Percentiles rank a stretch among this genome's conserved stretches.
phyloP scores from a whole-genome alignment of 2,329 filamentous ascomycete species.

The Scleromitrula shiraiana region DNA sequence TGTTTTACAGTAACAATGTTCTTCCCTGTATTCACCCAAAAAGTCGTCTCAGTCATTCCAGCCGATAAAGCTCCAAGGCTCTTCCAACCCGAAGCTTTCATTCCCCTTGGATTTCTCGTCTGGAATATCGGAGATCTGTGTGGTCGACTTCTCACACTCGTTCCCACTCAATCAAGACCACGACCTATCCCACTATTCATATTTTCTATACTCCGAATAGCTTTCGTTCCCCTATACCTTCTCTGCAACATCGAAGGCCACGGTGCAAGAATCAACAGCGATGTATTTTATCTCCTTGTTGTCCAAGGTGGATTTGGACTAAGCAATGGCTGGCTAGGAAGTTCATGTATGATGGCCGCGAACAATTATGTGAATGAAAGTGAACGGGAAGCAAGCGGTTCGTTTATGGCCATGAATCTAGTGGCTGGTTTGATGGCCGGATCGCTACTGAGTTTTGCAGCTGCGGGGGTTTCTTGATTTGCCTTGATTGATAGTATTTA shows the following conservation, averaged over 20 bases:
- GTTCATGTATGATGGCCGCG: slow-evolving; percentile 86
- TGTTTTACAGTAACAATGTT: slow-evolving; percentile 86
- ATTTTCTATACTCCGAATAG: slow-evolving; percentile 54
- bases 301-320: slow-evolving; percentile 80
- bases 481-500: background rate
- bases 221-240: slow-evolving; percentile 77
- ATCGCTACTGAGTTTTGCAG: slow-evolving; percentile 82
- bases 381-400: slow-evolving; percentile 81
- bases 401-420: slow-evolving; percentile 90
- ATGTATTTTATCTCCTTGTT: slow-evolving; percentile 78
- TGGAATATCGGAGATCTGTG: slow-evolving; percentile 87
- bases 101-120: slow-evolving; percentile 81
- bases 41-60: slow-evolving; percentile 45
- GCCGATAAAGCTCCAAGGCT: slow-evolving; percentile 42
- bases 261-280: slow-evolving; percentile 67
- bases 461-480: slow-evolving; percentile 34
- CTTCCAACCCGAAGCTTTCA: slow-evolving; percentile 69
- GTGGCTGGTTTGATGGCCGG: slow-evolving; percentile 75
- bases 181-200: slow-evolving; percentile 61
- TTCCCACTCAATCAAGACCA: slow-evolving; percentile 48
- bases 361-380: slow-evolving; percentile 71
- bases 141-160: slow-evolving; percentile 62
- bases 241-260: slow-evolving; percentile 79
- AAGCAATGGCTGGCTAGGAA: slow-evolving; percentile 80
- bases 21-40: slow-evolving; percentile 83